Conservation (phyloP, 2,329 filamentous ascomycete genomes). For the Orbilia brochopaga region DNA sequence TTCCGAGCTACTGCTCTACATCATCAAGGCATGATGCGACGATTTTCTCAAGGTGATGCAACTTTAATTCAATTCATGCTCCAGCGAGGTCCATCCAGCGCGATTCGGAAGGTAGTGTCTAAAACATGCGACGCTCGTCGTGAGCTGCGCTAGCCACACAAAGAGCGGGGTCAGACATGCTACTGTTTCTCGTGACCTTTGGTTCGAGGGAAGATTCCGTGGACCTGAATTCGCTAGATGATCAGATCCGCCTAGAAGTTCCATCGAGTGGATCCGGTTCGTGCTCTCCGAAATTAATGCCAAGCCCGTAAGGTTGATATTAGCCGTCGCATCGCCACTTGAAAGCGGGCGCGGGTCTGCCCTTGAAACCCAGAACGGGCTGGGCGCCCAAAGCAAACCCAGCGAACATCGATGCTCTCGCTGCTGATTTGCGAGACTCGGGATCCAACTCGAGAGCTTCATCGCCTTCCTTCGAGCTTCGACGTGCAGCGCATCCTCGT, state of each 20-base stretch:
- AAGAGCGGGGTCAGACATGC: slow-evolving; percentile 16
- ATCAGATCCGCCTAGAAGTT: neutral
- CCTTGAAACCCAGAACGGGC: neutral
- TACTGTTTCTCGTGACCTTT: slow-evolving; percentile 6
- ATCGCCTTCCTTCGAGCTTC: slow-evolving; percentile 12
- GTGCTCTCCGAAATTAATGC: neutral
- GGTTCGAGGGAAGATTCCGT: slow-evolving; percentile 3
- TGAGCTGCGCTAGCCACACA: slow-evolving; percentile 8
- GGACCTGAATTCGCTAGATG: slow-evolving; percentile 4
- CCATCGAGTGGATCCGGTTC: neutral
- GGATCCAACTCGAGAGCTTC: neutral
- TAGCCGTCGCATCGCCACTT: neutral
- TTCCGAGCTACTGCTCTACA: slow-evolving; percentile 20
- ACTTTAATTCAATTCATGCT: slow-evolving; percentile 5
- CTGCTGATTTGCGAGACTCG: neutral
- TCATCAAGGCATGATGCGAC: slow-evolving; percentile 1
- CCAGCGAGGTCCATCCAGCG: slow-evolving; percentile 14
- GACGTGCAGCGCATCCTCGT: slow-evolving; percentile 4
- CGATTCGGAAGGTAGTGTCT: slow-evolving; percentile 34
- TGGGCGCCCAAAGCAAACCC: too few species aligned
- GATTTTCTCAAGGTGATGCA: slow-evolving; percentile 12
- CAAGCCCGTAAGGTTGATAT: neutral
- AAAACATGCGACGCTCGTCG: slow-evolving; percentile 27
- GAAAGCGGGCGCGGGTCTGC: neutral
- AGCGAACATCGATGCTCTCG: neutral